Percentiles rank a stretch among this genome's conserved stretches.
phyloP scores from a whole-genome alignment of 768 basidiomycete species.

The Naganishia randhawae region DNA sequence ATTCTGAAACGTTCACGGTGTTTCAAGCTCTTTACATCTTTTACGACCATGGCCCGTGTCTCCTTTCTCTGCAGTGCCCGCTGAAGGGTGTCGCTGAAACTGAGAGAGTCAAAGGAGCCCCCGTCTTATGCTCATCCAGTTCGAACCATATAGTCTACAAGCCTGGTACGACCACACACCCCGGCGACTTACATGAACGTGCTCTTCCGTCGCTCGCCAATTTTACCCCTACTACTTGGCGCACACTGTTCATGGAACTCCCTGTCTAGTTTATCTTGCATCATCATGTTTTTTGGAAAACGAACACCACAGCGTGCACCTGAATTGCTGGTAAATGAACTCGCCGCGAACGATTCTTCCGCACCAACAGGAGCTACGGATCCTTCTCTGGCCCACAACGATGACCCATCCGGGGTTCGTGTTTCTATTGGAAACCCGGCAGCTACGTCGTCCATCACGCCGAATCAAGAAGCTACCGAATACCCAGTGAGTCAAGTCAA shows the following conservation, averaged over 20 bases:
- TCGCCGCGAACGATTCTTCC: neutral
- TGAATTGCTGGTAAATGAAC: neutral
- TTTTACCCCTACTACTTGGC: no score
- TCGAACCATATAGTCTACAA: no score
- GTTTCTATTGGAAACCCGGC: neutral
- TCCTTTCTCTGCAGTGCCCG: neutral
- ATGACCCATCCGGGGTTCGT: neutral
- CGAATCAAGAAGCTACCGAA: neutral
- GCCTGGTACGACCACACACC: no score
- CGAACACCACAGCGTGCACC: neutral
- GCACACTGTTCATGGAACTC: no score
- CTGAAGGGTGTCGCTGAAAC: neutral
- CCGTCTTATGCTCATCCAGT: no score
- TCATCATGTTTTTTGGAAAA: neutral
- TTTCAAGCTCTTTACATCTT: neutral
- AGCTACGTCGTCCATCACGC: neutral
- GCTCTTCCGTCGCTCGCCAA: no score
- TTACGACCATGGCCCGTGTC: neutral
- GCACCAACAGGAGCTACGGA: neutral
- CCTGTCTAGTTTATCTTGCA: neutral
- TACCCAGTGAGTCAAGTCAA: neutral
- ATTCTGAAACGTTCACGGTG: neutral
- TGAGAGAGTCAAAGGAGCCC: neutral
- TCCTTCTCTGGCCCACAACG: neutral
- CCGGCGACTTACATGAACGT: no score